Base-by-base conservation (phyloP, 768 basidiomycete species). In the Sporobolomyces phaffii region DNA sequence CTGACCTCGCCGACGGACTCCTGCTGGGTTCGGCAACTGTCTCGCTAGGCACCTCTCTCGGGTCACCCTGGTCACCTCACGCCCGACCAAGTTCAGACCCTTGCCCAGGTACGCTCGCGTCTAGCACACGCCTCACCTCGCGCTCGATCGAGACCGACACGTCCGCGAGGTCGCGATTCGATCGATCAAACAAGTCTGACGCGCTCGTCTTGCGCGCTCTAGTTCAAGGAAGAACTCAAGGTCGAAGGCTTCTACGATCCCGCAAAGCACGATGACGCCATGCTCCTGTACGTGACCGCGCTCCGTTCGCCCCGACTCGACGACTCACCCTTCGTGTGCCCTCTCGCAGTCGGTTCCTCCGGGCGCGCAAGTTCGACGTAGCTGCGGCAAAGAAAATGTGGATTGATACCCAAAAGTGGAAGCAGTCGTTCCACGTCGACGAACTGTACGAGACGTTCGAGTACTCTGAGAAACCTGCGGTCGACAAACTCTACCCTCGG, bases 401-500 rank as follows among this genome's bases (percentile, higher is more conserved):
- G 72, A 74, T 86, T 64, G 79, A 81, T 44, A 85, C 84, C 58
- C 92, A 97, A 78, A 79, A 91, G 73, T 99, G 94, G 94, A 83
- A 94, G 77, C 86, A 85, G 76, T 86, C 89, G 2, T 90, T 88
- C 76, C 64, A 69, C 43, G 86, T 90, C 31, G 87, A 90, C 48
- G 86, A 90, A 53, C 81, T 91, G 48, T 72, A 64, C 73, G 90
- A 90, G 72, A 86, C 83, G 76, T 98, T 96, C 76, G 84, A 87
- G 58, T 97, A 93, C 78, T 83, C 83, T 62, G 92, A 96, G 78
- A 87, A 86, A 75, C 79, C 78, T 41, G 82, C 85, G 73, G 92
- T 97, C 11, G 85, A 91, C 82, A 88, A 89, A 79, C 91, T 88
- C 74, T 98, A 96, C 75, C 92, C 93, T 3, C 91, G 94, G 74